Percentiles rank a stretch among this genome's conserved stretches.
Evolutionary conservation across 768 basidiomycete species (phyloP).

Genomic region (Suillus subalutaceus): DNA sequence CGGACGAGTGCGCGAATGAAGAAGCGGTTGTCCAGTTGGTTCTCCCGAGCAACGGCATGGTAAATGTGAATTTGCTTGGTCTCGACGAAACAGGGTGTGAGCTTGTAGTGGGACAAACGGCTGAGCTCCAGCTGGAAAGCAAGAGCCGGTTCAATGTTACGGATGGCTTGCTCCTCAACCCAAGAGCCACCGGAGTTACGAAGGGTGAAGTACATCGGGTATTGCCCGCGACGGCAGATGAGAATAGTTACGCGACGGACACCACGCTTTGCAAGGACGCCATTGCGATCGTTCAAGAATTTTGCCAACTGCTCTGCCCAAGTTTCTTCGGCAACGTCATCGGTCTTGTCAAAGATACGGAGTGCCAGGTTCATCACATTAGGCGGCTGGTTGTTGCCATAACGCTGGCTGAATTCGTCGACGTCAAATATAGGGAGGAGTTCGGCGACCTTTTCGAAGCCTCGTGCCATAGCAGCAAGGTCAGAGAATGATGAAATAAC

Average conservation of each 20-base stretch:
- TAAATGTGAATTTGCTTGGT: constrained; percentile 98
- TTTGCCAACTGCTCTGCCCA: constrained; percentile 75
- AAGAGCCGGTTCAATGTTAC: constrained; percentile 97
- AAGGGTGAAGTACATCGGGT: constrained; percentile 94
- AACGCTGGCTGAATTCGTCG: constrained; percentile 72
- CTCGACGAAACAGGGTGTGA: constrained; percentile 95
- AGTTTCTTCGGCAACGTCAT: constrained; percentile 74
- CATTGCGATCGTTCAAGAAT: constrained; percentile 70
- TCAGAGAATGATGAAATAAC: constrained; percentile 91
- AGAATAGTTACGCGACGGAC: constrained; percentile 92
- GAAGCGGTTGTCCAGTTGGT: constrained; percentile 97
- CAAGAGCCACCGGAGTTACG: constrained; percentile 74
- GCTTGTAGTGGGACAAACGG: constrained; percentile 94
- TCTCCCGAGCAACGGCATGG: constrained; percentile 92
- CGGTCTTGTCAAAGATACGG: constrained; percentile 80
- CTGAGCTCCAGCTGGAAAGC: constrained; percentile 98
- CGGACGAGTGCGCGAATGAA: constrained; percentile 96
- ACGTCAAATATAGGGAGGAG: constrained; percentile 76
- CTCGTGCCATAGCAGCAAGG: constrained; percentile 63
- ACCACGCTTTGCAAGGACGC: constrained; percentile 69
- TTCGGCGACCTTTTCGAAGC: constrained; percentile 74
- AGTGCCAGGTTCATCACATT: constrained; percentile 95
- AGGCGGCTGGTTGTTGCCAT: constrained; percentile 77
- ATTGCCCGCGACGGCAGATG: constrained; percentile 88
- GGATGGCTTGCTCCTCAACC: constrained; percentile 94